phyloP scores from a whole-genome alignment of 345 rosid genomes.

The Syzygium grande region DNA sequence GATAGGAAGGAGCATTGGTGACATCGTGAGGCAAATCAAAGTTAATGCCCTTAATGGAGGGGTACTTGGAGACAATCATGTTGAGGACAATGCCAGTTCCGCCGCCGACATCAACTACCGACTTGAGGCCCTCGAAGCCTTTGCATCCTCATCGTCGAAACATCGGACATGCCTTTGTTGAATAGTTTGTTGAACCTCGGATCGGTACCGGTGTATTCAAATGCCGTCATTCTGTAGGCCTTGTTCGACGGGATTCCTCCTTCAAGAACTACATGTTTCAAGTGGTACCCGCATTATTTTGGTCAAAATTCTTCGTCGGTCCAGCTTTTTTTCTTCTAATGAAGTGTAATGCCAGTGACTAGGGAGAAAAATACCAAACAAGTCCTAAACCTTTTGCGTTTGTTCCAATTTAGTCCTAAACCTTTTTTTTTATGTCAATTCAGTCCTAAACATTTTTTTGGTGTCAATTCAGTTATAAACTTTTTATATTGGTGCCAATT shows the following conservation, averaged over 20 bases:
- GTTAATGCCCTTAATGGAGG: slow-evolving; percentile 7
- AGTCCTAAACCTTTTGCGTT: too few species aligned
- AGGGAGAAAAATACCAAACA: too few species aligned
- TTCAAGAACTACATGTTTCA: slow-evolving; percentile 5
- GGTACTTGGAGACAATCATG: slow-evolving; percentile 10
- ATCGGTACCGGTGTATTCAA: not conserved
- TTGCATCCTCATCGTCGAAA: not conserved
- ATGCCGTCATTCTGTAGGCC: not conserved
- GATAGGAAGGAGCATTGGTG: not conserved
- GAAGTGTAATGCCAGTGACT: too few species aligned
- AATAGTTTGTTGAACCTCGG: not conserved
- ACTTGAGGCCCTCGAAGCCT: slow-evolving; percentile 5
- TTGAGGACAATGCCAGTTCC: not conserved
- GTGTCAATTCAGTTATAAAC: too few species aligned
- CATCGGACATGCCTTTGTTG: not conserved
- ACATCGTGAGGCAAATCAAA: slow-evolving; percentile 5
- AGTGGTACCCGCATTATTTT: not conserved
- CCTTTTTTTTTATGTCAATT: too few species aligned
- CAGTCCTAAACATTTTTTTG: too few species aligned
- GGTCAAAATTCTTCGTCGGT: too few species aligned
- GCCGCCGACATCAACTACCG: slow-evolving; percentile 7
- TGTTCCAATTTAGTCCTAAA: too few species aligned
- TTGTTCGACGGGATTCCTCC: slow-evolving; percentile 1
- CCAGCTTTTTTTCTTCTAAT: too few species aligned
- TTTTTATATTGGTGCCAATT: too few species aligned